phyloP scores from a whole-genome alignment of 805 yeast genomes.

The Saccharomycopsis oosterbeekiorum region DNA sequence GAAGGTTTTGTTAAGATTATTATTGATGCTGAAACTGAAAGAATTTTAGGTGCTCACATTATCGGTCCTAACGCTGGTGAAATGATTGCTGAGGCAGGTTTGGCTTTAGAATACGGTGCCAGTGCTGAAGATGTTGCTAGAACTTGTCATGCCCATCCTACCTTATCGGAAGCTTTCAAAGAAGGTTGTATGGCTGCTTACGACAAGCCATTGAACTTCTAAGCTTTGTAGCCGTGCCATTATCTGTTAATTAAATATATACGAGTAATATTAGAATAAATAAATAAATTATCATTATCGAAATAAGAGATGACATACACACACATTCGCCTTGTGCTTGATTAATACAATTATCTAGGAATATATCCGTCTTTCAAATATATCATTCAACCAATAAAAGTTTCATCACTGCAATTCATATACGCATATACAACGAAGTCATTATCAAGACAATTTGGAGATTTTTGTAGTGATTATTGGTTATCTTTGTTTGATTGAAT shows the following conservation, averaged over 20 bases:
- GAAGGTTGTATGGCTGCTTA: slow-evolving; percentile 94
- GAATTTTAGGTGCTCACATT: slow-evolving; percentile 93
- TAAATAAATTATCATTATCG: background rate
- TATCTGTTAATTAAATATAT: background rate
- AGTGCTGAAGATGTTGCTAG: slow-evolving; percentile 96
- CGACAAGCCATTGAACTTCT: slow-evolving; percentile 85
- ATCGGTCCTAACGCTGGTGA: slow-evolving; percentile 99
- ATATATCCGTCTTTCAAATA: background rate
- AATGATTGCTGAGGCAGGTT: slow-evolving; percentile 97
- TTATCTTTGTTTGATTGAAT: too few relatives aligned
- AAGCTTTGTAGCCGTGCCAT: slow-evolving; percentile 23
- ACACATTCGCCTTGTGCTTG: background rate
- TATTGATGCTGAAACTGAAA: slow-evolving; percentile 95
- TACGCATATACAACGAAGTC: background rate
- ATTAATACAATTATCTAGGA: background rate
- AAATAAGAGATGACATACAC: background rate
- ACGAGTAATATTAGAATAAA: background rate
- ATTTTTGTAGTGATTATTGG: too few relatives aligned
- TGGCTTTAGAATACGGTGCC: slow-evolving; percentile 98
- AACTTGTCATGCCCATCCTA: slow-evolving; percentile 98
- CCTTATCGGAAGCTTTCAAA: slow-evolving; percentile 94
- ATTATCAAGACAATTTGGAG: too few relatives aligned
- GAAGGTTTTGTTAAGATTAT: slow-evolving; percentile 95
- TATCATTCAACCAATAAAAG: background rate
- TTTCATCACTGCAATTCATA: background rate